These are phyloP conservation scores for Tetrahymena elliotti DNA, from an alignment of 73 alveolate species.

Conservation along the genomic window DNA sequence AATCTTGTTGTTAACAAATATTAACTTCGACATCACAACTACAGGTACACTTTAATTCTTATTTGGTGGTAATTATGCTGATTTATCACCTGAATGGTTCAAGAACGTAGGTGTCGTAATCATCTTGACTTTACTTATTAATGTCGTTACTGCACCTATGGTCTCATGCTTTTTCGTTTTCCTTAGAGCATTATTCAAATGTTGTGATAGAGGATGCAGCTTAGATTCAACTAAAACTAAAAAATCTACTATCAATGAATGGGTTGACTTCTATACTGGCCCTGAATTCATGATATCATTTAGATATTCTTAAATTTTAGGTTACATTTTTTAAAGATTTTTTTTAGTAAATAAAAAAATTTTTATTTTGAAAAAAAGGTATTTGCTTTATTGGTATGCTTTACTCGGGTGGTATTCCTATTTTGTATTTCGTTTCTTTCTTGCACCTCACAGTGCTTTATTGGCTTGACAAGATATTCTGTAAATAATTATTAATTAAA, in stretches of 20 bases:
- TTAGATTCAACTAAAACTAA: constrained; percentile 22
- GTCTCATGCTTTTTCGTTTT: constrained; percentile 27
- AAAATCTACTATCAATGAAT: constrained; percentile 37
- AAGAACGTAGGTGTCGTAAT: constrained; percentile 38
- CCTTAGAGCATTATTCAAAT: constrained; percentile 12
- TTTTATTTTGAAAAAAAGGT: constrained; percentile 11
- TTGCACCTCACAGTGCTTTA: constrained; percentile 25
- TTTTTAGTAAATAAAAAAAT: background rate
- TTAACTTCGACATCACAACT: background rate
- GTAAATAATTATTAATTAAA: constrained; percentile 25
- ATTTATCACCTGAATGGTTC: constrained; percentile 44
- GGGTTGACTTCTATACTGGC: constrained; percentile 50
- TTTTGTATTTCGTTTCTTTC: constrained; percentile 47
- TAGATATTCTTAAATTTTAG: constrained; percentile 47
- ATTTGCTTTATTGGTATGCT: constrained; percentile 50
- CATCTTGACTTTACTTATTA: constrained; percentile 34
- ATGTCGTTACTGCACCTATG: constrained; percentile 33
- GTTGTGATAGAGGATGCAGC: constrained; percentile 29
- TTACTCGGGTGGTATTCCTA: constrained; percentile 53
- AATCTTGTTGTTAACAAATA: background rate
- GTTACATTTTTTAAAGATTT: too few relatives aligned
- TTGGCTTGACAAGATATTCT: constrained; percentile 35
- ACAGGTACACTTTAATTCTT: background rate
- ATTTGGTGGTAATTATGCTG: constrained; percentile 45
- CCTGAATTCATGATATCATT: constrained; percentile 60